Evolutionary conservation across 352 stramenopile genomes (phyloP), one percentile per base, ranked within the genome.

Genomic region (Thraustochytrium sp.): DNA sequence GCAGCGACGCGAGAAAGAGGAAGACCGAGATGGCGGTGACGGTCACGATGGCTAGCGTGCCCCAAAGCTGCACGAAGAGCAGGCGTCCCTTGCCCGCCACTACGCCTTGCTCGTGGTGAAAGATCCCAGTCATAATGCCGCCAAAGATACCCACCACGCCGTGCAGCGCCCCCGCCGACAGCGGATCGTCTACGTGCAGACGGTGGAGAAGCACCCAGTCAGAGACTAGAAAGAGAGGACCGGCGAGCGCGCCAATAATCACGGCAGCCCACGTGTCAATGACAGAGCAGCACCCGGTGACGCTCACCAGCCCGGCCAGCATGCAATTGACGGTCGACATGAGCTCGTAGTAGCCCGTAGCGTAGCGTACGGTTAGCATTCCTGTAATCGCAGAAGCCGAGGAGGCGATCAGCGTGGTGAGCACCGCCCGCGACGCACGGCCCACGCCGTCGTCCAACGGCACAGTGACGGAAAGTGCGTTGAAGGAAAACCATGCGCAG

Each of bases 261-360:
- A 91, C 48, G 3, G 88, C 88, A 29, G 84, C 87, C 55, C 86
- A 82, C 21, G 86, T 85, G 65, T 88, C 80, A 16, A 87, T 62
- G 23, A 86, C 55, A 18, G 85, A 65, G 83, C 87, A 89, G 44
- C 76, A 59, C 3, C 64, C 86, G 1, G 88, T 91, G 76, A 91
- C 88, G 34, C 78, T 80, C 1, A 90, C 88, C n/a, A 89, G 83
- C 0, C 88, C 88, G 1, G 76, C 85, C 2, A 91, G 86, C 1
- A 90, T 80, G 18, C 88, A 87, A 55, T 91, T 91, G 77, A 75
- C 23, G 8, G 59, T 51, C 55, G 51, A 18, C 18, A 36, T 37
- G 13, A 78, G 46, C 74, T 85, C 68, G 5, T 31, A 78, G 61
- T 73, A 73, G 9, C 61, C 61, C 11, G 40, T 51, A n/a, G n/a